Base-by-base conservation (phyloP, 495 filamentous ascomycete species). In the Hypoxylon perforatum region DNA sequence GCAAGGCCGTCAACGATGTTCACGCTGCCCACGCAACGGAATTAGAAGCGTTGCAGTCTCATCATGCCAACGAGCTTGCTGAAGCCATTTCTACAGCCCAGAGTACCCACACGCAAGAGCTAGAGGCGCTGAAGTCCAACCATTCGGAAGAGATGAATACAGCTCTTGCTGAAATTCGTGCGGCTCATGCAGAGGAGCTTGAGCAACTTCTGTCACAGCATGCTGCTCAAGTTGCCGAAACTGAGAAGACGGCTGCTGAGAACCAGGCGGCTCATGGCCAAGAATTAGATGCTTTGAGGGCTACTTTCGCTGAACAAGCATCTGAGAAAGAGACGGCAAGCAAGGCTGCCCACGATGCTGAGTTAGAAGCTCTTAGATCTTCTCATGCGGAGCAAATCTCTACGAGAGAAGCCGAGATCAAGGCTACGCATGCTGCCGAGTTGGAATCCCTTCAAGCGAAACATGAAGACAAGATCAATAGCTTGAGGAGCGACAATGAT, bases 51-150 rank as follows among this genome's bases (percentile, higher is more conserved):
- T 57, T 84, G 28, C 67, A 70, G 45, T 76, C 76, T 0, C 76
- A 69, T 50, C 77, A 80, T 46, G 71, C 71, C 30, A 72, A 79
- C 25, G 74, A 75, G 36, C 78, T 77, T 50, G 75, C 62, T 36
- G 67, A 62, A 19, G 51, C 73, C 3, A 1, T 66, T 10, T 62
- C 72, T 11, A 69, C 76, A 45, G 70, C 70, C 6, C 52, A 73
- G 6, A 75, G 73, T 35, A 52, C 69, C 1, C 63, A 78, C 22
- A 38, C 72, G 1, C 57, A 50, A 42, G 76, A 81, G 48, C 63
- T 82, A 18, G 75, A 82, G 45, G 35, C 73, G 0, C 67, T 84
- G 17, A 81, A 83, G 68, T 75, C 74, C 5, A 75, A 68, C 49
- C 81, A 84, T 42, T 75, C 77, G 19, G 71, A 67, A n/a, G 72